A percentile compares a stretch with the other conserved stretches of the same genome.
Conservation (phyloP, 1,284 basidiomycete species). For the Heterobasidion annosum region DNA sequence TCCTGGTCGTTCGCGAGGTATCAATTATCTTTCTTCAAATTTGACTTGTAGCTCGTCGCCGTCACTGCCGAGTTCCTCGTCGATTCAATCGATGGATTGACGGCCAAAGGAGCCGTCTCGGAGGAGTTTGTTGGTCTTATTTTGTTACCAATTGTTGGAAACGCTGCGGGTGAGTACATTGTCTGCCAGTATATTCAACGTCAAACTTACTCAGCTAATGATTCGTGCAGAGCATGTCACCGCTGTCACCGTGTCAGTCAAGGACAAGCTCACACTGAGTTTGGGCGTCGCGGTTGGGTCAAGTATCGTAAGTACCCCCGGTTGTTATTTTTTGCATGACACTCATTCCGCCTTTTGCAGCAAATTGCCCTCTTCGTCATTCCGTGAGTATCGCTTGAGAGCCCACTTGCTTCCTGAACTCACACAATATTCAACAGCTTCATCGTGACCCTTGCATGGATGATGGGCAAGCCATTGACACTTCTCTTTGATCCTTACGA, state of each 20-base stretch:
- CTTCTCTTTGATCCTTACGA: slow-evolving; percentile 63
- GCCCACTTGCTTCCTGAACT: background rate
- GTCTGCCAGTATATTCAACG: background rate
- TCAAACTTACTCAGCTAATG: background rate
- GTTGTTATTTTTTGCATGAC: background rate
- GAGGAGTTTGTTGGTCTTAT: slow-evolving; percentile 84
- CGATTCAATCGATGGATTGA: slow-evolving; percentile 66
- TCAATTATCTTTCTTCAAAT: background rate
- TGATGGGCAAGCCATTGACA: slow-evolving; percentile 55
- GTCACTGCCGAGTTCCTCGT: slow-evolving; percentile 86
- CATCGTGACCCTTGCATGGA: slow-evolving; percentile 57
- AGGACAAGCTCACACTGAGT: slow-evolving; percentile 68
- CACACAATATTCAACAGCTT: slow-evolving; percentile 29
- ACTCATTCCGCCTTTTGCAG: slow-evolving; percentile 22
- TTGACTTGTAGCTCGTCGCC: slow-evolving; percentile 45
- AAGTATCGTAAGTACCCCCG: slow-evolving; percentile 57
- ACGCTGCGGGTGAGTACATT: slow-evolving; percentile 55
- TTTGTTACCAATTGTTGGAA: slow-evolving; percentile 82
- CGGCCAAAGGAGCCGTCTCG: slow-evolving; percentile 40
- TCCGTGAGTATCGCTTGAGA: slow-evolving; percentile 34
- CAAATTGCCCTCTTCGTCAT: slow-evolving; percentile 86
- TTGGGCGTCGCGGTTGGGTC: slow-evolving; percentile 85
- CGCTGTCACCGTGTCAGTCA: slow-evolving; percentile 81
- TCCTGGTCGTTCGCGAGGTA: background rate
- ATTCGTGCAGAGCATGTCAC: slow-evolving; percentile 67